These are phyloP conservation scores for Prunella vulgaris DNA, from an alignment of 257 asterid species.

Conservation along the genomic window DNA sequence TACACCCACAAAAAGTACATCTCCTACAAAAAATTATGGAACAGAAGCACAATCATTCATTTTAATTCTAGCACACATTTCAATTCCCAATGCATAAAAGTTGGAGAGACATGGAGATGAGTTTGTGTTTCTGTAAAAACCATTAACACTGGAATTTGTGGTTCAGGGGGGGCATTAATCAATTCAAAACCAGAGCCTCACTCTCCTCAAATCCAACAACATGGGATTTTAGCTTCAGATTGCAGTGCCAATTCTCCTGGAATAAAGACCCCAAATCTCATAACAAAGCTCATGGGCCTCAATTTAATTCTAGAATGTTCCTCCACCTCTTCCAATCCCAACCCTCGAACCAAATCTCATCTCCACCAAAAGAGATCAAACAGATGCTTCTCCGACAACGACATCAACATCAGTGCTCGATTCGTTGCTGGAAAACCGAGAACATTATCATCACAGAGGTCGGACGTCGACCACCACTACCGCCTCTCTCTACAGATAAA, in stretches of 20 bases:
- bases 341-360: conserved; percentile 18
- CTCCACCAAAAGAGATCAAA: conserved; percentile 20
- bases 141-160: no score
- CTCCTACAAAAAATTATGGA: no score
- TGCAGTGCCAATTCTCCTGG: no score
- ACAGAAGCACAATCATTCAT: no score
- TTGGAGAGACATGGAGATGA: no score
- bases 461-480: conserved; percentile 56
- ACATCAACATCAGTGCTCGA: conserved; percentile 38
- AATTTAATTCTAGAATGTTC: conserved; percentile 61
- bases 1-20: no score
- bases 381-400: conserved; percentile 34
- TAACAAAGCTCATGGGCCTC: conserved; percentile 95
- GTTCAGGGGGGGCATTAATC: conserved; percentile 52
- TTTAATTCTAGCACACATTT: not conserved
- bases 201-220: conserved; percentile 25
- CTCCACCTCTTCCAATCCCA: conserved; percentile 40
- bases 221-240: conserved; percentile 44
- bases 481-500: conserved; percentile 64
- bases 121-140: no score
- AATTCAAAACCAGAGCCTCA: conserved; percentile 51
- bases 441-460: conserved; percentile 46
- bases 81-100: no score
- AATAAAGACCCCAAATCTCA: conserved; percentile 68
- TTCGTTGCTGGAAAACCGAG: conserved; percentile 75